These are phyloP conservation scores for Chamaecrista fasciculata DNA, from an alignment of 306 rosid species.

Conservation along the genomic window DNA sequence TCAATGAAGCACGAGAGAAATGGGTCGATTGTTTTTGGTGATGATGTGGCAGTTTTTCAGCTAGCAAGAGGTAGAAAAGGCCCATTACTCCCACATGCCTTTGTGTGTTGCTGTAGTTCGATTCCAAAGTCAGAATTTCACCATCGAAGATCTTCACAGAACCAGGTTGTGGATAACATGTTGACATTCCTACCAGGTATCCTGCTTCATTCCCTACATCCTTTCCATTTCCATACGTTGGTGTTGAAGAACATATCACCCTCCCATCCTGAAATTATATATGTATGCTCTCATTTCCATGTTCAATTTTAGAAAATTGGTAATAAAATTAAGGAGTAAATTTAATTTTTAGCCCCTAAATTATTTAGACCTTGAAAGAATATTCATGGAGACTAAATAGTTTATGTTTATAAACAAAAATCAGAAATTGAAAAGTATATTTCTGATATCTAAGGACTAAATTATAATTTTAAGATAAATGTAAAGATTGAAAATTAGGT, in stretches of 20 bases:
- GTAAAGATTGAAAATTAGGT: background rate
- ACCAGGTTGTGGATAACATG: constrained; percentile 11
- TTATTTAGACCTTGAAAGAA: background rate
- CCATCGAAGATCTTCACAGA: constrained; percentile 1
- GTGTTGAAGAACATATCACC: background rate
- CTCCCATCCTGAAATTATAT: background rate
- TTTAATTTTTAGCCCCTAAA: too few species aligned
- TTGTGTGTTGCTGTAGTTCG: background rate
- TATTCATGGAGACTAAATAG: too few species aligned
- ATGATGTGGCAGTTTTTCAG: background rate
- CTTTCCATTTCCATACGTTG: background rate
- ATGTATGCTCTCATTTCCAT: too few species aligned
- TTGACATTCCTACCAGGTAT: background rate
- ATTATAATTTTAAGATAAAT: too few species aligned
- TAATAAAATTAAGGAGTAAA: background rate
- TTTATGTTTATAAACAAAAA: too few species aligned
- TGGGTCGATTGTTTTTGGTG: background rate
- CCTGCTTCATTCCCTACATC: constrained; percentile 14
- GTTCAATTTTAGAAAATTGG: background rate
- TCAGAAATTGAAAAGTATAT: too few species aligned
- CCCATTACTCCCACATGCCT: background rate
- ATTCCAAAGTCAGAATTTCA: background rate
- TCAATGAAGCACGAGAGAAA: background rate
- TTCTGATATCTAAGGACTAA: too few species aligned
- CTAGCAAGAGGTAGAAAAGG: constrained; percentile 3